Evolutionary conservation across 441 rosid genomes (phyloP).

Genomic region (Arabidopsis hybrid): DNA sequence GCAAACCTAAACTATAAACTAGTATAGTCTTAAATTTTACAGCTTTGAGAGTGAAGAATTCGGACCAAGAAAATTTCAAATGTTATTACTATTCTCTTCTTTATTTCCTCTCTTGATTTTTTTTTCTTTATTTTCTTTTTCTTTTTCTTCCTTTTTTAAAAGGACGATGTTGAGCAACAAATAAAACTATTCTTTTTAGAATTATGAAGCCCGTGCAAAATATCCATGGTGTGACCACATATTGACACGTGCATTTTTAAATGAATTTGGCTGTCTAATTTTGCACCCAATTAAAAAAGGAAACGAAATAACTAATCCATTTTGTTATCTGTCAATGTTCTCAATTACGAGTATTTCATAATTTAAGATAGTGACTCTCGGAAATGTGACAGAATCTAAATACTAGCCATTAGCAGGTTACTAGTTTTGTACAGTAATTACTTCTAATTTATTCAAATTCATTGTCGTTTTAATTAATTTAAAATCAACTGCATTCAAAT

Average conservation of each 20-base stretch:
- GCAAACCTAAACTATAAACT: not conserved
- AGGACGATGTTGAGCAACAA: not conserved
- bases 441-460: not conserved
- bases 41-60: not conserved
- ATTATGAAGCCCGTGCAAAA: constrained; percentile 28
- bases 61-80: constrained; percentile 6
- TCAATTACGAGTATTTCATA: not conserved
- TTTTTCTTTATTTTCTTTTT: constrained; percentile 3
- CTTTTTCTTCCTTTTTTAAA: constrained; percentile 1
- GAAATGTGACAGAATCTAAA: not conserved
- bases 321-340: constrained; percentile 17
- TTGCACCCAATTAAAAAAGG: not conserved
- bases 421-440: not conserved
- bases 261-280: constrained; percentile 16
- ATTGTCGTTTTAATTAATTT: not conserved
- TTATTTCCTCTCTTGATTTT: constrained; percentile 13
- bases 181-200: not conserved
- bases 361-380: not conserved
- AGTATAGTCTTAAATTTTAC: not conserved
- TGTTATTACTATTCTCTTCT: constrained; percentile 6
- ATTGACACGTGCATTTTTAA: constrained; percentile 26
- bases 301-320: constrained; percentile 1
- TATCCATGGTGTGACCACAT: constrained; percentile 3
- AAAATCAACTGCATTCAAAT: not conserved
- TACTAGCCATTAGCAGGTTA: not conserved